Evolutionary conservation across 164 flowering plant species (phyloP).

Genomic region (Malania oleifera): DNA sequence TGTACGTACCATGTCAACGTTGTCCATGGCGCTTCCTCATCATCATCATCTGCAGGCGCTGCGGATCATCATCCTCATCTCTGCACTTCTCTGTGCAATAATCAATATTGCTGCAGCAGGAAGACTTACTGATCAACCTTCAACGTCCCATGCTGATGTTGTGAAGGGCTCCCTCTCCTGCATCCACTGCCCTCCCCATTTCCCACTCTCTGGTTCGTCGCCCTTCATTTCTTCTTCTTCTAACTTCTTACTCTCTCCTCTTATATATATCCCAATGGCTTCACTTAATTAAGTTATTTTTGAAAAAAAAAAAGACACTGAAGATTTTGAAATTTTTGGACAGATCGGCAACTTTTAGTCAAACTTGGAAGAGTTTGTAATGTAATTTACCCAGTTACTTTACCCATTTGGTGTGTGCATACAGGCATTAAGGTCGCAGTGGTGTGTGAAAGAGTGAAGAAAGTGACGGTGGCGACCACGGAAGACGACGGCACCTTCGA

Average conservation of each 20-base stretch:
- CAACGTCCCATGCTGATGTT: slow-evolving; percentile 20
- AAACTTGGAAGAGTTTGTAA: no score
- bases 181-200: slow-evolving; percentile 33
- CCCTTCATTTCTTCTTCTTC: not conserved
- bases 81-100: slow-evolving; percentile 24
- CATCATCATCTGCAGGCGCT: no score
- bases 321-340: no score
- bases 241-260: not conserved
- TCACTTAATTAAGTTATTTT: no score
- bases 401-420: no score
- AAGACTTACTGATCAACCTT: slow-evolving; percentile 25
- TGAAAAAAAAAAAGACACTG: no score
- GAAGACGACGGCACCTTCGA: slow-evolving; percentile 40
- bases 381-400: no score
- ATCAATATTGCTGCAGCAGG: no score
- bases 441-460: slow-evolving; percentile 49
- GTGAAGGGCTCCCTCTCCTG: slow-evolving; percentile 50
- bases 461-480: slow-evolving; percentile 34
- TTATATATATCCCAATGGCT: no score
- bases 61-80: no score
- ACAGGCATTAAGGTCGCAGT: slow-evolving; percentile 48
- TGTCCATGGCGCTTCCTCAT: slow-evolving; percentile 17
- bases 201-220: slow-evolving; percentile 34
- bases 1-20: no score
- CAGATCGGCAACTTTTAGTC: no score